These are phyloP conservation scores for Aurinia saxatilis DNA, from an alignment of 345 rosid genomes.

Conservation along the genomic window DNA sequence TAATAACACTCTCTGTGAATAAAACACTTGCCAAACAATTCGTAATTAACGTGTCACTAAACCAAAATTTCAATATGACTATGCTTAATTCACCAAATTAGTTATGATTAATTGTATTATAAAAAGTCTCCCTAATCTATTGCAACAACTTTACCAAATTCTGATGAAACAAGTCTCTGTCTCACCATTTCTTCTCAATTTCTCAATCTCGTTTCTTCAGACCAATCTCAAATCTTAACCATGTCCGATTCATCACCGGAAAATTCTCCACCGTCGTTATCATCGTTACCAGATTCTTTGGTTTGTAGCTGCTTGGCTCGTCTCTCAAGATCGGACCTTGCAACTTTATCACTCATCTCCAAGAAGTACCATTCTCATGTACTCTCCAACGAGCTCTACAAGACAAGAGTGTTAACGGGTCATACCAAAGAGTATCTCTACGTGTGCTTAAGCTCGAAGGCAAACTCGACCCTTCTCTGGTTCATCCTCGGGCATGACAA, in stretches of 20 bases:
- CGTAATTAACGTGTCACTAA: background rate
- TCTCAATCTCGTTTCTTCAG: too few relatives aligned
- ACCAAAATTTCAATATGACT: background rate
- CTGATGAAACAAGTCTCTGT: too few relatives aligned
- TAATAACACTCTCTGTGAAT: conserved; percentile 14
- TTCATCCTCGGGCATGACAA: conserved; percentile 29
- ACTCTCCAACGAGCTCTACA: conserved; percentile 39
- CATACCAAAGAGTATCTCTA: conserved; percentile 41
- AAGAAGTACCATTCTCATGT: conserved; percentile 38
- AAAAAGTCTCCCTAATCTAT: too few relatives aligned
- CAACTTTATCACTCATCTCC: conserved; percentile 47
- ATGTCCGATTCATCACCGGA: background rate
- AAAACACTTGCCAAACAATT: background rate
- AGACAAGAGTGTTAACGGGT: conserved; percentile 30
- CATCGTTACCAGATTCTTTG: conserved; percentile 42
- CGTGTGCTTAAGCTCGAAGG: conserved; percentile 40
- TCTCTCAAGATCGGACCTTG: conserved; percentile 40
- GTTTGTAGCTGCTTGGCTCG: conserved; percentile 49
- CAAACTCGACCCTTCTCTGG: conserved; percentile 28
- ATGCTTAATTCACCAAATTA: too few relatives aligned
- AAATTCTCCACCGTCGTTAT: background rate
- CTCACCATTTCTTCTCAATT: too few relatives aligned
- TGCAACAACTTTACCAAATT: too few relatives aligned
- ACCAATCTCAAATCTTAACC: background rate
- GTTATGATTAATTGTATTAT: too few relatives aligned